Percentiles rank a stretch among this genome's conserved stretches.
These are phyloP conservation scores for Xylariaceae sp. DNA, from an alignment of 2,329 filamentous ascomycete genomes.

Conservation along the genomic window DNA sequence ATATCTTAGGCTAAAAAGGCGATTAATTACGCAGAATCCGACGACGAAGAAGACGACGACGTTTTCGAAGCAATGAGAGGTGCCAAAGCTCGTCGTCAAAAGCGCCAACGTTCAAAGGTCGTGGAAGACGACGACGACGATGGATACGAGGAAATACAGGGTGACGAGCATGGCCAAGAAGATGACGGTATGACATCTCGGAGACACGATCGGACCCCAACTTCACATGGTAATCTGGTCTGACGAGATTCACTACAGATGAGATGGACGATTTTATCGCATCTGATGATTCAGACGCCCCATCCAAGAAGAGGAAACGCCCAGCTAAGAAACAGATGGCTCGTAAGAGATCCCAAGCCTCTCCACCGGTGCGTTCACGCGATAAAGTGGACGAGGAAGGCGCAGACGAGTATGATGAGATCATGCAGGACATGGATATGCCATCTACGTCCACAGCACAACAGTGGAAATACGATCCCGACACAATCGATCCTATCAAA, in stretches of 20 bases:
- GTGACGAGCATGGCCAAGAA: slow-evolving; percentile 36
- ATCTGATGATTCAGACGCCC: slow-evolving; percentile 77
- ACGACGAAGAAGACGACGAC: slow-evolving; percentile 73
- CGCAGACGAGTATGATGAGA: slow-evolving; percentile 11
- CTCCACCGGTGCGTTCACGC: slow-evolving; percentile 36
- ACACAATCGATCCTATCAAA: slow-evolving; percentile 35
- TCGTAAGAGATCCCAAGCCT: slow-evolving; percentile 60
- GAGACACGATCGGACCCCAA: slow-evolving; percentile 2
- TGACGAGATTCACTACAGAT: slow-evolving; percentile 29
- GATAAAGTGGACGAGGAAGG: slow-evolving; percentile 32
- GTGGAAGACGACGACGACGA: slow-evolving; percentile 66
- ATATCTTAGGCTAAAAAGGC: slow-evolving; percentile 45
- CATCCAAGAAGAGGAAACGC: slow-evolving; percentile 74
- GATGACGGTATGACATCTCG: slow-evolving; percentile 47
- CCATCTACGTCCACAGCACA: slow-evolving; percentile 68
- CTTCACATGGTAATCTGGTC: not conserved
- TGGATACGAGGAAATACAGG: slow-evolving; percentile 53
- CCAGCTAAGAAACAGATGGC: slow-evolving; percentile 45
- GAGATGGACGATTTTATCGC: slow-evolving; percentile 87
- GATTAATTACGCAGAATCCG: slow-evolving; percentile 82
- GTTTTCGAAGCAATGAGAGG: slow-evolving; percentile 51
- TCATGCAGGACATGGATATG: slow-evolving; percentile 48
- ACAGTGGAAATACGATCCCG: slow-evolving; percentile 69
- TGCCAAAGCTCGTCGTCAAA: slow-evolving; percentile 35
- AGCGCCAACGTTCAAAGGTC: slow-evolving; percentile 52